Evolutionary conservation across 495 filamentous ascomycete genomes (phyloP).

Genomic region (Mycothermus thermophilus): DNA sequence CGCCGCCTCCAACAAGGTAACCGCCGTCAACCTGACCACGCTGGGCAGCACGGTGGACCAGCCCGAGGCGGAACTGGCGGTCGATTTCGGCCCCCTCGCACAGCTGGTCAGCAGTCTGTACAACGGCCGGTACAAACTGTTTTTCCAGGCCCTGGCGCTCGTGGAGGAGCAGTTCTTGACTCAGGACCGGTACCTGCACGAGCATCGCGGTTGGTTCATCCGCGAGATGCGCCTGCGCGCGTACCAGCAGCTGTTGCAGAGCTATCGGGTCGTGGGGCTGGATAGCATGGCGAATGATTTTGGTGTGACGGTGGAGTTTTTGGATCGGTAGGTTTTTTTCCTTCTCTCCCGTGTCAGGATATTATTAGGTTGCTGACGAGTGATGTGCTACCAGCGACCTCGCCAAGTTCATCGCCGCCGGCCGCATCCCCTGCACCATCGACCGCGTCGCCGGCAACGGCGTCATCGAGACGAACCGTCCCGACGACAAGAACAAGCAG

Average conservation of each 20-base stretch:
- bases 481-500: constrained; percentile 98
- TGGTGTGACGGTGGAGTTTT: constrained; percentile 86
- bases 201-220: constrained; percentile 91
- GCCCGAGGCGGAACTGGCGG: constrained; percentile 60
- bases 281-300: constrained; percentile 94
- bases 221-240: constrained; percentile 93
- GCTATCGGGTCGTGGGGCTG: constrained; percentile 89
- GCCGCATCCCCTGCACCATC: constrained; percentile 89
- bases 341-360: constrained; percentile 2
- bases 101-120: constrained; percentile 83
- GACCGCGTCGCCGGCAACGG: constrained; percentile 80
- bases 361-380: constrained; percentile 10
- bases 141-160: constrained; percentile 79
- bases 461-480: constrained; percentile 93
- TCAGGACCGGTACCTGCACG: constrained; percentile 83
- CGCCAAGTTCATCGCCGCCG: constrained; percentile 90
- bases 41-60: constrained; percentile 53
- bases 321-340: constrained; percentile 59
- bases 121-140: constrained; percentile 79
- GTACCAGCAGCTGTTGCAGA: constrained; percentile 94
- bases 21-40: constrained; percentile 71
- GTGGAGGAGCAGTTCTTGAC: constrained; percentile 90
- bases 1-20: constrained; percentile 43
- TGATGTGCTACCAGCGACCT: constrained; percentile 48
- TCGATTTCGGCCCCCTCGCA: constrained; percentile 71